A percentile compares a stretch with the other conserved stretches of the same genome.
Conservation (phyloP, 495 filamentous ascomycete species). For the Penicillium bovifimosum region DNA sequence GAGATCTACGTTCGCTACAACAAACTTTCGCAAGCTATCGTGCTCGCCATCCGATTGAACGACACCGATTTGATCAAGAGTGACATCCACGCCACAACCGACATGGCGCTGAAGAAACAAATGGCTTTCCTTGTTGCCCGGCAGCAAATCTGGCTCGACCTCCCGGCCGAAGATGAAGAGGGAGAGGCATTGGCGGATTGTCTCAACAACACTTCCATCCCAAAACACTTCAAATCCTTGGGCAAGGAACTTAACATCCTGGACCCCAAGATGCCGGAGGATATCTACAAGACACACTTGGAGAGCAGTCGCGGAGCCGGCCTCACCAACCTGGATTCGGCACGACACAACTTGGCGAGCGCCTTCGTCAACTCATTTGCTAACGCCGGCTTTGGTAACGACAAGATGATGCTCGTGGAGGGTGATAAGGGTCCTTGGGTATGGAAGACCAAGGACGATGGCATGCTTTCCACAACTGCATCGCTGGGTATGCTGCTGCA, state of each 20-base stretch:
- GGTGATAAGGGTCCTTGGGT: slow-evolving; percentile 85
- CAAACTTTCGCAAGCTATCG: slow-evolving; percentile 86
- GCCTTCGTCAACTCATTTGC: slow-evolving; percentile 96
- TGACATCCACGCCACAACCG: slow-evolving; percentile 73
- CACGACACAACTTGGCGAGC: slow-evolving; percentile 90
- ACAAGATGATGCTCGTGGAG: slow-evolving; percentile 91
- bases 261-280: slow-evolving; percentile 93
- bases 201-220: slow-evolving; percentile 78
- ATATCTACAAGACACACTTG: slow-evolving; percentile 99
- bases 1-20: slow-evolving; percentile 88
- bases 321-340: slow-evolving; percentile 90
- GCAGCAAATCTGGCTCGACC: slow-evolving; percentile 81
- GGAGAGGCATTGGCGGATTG: slow-evolving; percentile 71
- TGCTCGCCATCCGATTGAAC: slow-evolving; percentile 89
- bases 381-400: slow-evolving; percentile 90
- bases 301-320: slow-evolving; percentile 90
- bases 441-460: slow-evolving; percentile 98
- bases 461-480: slow-evolving; percentile 92
- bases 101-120: slow-evolving; percentile 82
- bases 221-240: slow-evolving; percentile 87
- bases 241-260: slow-evolving; percentile 95
- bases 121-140: slow-evolving; percentile 89
- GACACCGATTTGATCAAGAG: slow-evolving; percentile 71
- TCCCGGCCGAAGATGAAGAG: slow-evolving; percentile 55
- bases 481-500: slow-evolving; percentile 84